Evolutionary conservation across 2,329 filamentous ascomycete species (phyloP).

Genomic region (Graphilbum sp.): DNA sequence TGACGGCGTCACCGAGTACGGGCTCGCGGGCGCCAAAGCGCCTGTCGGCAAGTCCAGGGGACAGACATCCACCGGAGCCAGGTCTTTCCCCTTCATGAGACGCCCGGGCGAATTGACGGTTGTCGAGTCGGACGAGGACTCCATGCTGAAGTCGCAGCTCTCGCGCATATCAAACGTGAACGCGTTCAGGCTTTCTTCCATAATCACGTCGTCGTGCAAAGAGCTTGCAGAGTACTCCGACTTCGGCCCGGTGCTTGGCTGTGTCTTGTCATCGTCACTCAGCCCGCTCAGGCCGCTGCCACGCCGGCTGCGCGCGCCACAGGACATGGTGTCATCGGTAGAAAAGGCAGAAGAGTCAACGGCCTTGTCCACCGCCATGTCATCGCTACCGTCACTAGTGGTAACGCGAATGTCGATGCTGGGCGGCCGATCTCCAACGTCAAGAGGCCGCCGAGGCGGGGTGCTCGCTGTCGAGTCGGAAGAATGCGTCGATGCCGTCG

Average conservation of each 20-base stretch:
- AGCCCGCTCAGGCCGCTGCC: constrained; percentile 29
- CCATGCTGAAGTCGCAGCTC: constrained; percentile 8
- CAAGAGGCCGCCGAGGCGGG: neutral
- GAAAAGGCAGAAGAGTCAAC: constrained; percentile 1
- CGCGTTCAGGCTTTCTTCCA: constrained; percentile 25
- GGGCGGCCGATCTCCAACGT: constrained; percentile 1
- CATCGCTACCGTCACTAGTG: constrained; percentile 2
- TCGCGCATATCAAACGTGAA: constrained; percentile 14
- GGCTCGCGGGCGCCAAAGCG: constrained; percentile 37
- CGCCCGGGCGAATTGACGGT: constrained; percentile 29
- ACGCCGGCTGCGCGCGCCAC: constrained; percentile 22
- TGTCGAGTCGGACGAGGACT: constrained; percentile 23
- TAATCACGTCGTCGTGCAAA: constrained; percentile 33
- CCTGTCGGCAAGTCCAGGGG: constrained; percentile 27
- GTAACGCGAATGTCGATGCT: constrained; percentile 12
- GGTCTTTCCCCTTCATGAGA: constrained; percentile 24
- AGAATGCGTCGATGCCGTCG: constrained; percentile 1
- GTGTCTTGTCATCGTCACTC: constrained; percentile 23
- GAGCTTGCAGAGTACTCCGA: constrained; percentile 32
- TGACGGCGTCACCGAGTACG: constrained; percentile 45
- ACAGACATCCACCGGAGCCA: constrained; percentile 33
- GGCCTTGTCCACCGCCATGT: neutral
- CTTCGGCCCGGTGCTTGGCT: constrained; percentile 23
- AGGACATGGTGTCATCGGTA: constrained; percentile 9
- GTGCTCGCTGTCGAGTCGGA: constrained; percentile 2